Evolutionary conservation across 495 filamentous ascomycete genomes (phyloP), one percentile per base, ranked within the genome.

Genomic region (Talaromyces adpressus): DNA sequence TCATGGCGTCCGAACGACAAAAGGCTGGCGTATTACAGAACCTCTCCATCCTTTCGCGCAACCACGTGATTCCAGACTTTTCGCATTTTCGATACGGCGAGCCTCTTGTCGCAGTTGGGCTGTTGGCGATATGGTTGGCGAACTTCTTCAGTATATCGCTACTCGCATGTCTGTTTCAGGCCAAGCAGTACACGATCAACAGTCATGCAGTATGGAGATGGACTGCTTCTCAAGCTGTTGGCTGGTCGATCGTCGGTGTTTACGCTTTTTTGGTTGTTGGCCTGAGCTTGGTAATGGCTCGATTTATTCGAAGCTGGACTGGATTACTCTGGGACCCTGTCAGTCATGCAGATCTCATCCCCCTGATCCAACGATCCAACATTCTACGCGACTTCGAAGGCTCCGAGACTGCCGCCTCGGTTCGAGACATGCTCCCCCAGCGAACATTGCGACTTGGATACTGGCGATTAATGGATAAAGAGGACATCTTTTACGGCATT

Each of bases 321-420:
- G 92, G 92, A 2, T 74, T 97, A 67, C 85, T 87, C 72, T 97
- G 92, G 92, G 91, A 93, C 71, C 84, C 90, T 2, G 75, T 85
- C n/a, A 91, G 86, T 14, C 73, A 96, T 23, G 92, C 89, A 9
- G 92, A 96, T 70, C 72, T 94, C 27, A 79, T 91, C 53, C 82
- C 86, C 4, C 75, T 96, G 9, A 81, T 95, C 16, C 88, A 91
- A 39, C 81, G 89, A 52, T 91, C 90, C 41, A 97, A 96, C 71
- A 85, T 86, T 12, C 75, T 91, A 34, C 78, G 78, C 39, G 88
- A 89, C 65, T 94, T 82, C 77, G 84, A 80, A 63, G 82, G 75
- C 65, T 86, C 77, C 16, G 88, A 82, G 73, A 84, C 71, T 56
- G 82, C 77, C 65, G 74, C 67, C 53, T 78, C 68, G 61, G 78